A percentile compares a stretch with the other conserved stretches of the same genome.
Evolutionary conservation across 2,329 filamentous ascomycete species (phyloP).

Genomic region (Colletotrichum siamense): DNA sequence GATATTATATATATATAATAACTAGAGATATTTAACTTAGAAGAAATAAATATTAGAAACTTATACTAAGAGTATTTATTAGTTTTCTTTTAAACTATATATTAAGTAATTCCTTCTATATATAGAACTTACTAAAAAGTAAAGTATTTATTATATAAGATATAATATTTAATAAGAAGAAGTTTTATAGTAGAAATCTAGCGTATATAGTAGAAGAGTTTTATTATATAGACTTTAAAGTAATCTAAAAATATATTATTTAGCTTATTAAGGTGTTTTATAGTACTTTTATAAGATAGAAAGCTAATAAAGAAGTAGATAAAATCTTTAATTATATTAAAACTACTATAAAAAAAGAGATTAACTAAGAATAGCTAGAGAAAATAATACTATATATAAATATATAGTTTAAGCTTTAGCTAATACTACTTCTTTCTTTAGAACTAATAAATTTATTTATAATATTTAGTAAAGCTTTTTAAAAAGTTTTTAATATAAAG

Average conservation of each 20-base stretch:
- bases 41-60: too few species aligned
- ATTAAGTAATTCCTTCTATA: too few species aligned
- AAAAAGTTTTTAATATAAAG: accelerated
- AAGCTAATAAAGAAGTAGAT: not conserved
- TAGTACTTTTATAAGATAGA: not conserved
- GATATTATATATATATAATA: too few species aligned
- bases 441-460: not conserved
- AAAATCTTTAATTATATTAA: not conserved
- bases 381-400: not conserved
- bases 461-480: not conserved
- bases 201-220: not conserved
- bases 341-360: not conserved
- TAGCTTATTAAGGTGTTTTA: not conserved
- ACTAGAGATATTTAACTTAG: too few species aligned
- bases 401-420: not conserved
- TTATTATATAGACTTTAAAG: not conserved
- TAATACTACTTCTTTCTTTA: accelerated
- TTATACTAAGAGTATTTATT: too few species aligned
- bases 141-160: not conserved
- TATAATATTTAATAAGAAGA: not conserved
- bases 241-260: not conserved
- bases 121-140: too few species aligned
- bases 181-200: not conserved
- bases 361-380: not conserved
- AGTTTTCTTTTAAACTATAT: too few species aligned